A percentile compares a stretch with the other conserved stretches of the same genome.
These are phyloP conservation scores for Tetrahymena thermophila DNA, from an alignment of 73 alveolate species.

Conservation along the genomic window DNA sequence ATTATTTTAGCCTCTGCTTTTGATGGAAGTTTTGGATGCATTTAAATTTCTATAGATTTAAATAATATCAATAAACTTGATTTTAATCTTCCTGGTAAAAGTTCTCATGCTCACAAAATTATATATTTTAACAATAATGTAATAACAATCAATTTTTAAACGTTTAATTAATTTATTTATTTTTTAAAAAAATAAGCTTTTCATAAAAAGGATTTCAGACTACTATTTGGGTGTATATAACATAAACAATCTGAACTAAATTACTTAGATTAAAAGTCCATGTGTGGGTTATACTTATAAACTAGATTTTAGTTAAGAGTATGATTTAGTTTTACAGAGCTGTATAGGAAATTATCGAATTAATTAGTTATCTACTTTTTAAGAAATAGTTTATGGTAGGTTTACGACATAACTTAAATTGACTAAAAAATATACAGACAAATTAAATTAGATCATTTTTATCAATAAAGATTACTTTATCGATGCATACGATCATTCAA, in stretches of 20 bases:
- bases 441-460: neutral
- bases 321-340: neutral
- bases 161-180: too few species aligned
- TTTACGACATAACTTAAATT: neutral
- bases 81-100: neutral
- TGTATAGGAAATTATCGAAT: neutral
- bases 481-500: neutral
- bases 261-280: neutral
- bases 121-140: neutral
- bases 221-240: neutral
- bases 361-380: neutral
- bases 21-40: neutral
- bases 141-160: too few species aligned
- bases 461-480: too few species aligned
- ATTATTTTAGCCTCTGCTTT: neutral
- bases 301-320: neutral
- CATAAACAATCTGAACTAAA: neutral
- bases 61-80: neutral
- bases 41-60: neutral
- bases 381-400: neutral
- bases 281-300: neutral
- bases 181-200: neutral
- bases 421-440: neutral
- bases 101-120: neutral
- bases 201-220: neutral